Conservation (phyloP, 2,329 filamentous ascomycete genomes). For the Chrysoporthe cubensis region DNA sequence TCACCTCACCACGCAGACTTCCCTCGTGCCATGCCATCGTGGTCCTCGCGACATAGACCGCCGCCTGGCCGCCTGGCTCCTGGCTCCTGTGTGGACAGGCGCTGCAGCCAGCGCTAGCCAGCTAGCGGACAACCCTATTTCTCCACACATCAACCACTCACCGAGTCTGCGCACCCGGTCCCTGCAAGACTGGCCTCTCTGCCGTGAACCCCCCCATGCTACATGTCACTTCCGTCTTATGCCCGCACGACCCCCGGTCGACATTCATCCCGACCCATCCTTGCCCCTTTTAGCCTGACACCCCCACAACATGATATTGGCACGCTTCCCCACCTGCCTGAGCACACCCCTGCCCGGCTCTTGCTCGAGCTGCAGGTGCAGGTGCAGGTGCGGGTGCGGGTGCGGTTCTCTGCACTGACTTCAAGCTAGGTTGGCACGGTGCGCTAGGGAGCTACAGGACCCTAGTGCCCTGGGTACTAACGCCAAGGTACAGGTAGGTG, state of each 20-base stretch:
- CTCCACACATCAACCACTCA: background rate
- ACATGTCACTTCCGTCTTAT: conserved; percentile 14
- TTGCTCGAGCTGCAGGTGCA: conserved; percentile 14
- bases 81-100: no score
- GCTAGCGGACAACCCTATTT: no score
- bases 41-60: background rate
- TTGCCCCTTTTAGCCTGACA: conserved; percentile 10
- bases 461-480: background rate
- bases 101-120: no score
- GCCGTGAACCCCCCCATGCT: background rate
- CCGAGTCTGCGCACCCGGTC: background rate
- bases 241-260: conserved; percentile 7
- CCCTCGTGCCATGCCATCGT: background rate
- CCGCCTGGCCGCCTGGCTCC: no score
- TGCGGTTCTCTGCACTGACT: conserved; percentile 9
- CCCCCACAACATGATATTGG: conserved; percentile 13
- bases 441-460: background rate
- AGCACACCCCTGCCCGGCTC: conserved; percentile 10
- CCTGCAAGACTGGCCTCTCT: background rate
- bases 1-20: background rate
- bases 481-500: conserved; percentile 35
- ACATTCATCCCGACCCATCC: background rate
- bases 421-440: conserved; percentile 1
- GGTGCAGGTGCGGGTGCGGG: conserved; percentile 10
- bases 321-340: conserved; percentile 5